Conservation (phyloP, 2,329 filamentous ascomycete species). For the Pseudocercospora vitis region DNA sequence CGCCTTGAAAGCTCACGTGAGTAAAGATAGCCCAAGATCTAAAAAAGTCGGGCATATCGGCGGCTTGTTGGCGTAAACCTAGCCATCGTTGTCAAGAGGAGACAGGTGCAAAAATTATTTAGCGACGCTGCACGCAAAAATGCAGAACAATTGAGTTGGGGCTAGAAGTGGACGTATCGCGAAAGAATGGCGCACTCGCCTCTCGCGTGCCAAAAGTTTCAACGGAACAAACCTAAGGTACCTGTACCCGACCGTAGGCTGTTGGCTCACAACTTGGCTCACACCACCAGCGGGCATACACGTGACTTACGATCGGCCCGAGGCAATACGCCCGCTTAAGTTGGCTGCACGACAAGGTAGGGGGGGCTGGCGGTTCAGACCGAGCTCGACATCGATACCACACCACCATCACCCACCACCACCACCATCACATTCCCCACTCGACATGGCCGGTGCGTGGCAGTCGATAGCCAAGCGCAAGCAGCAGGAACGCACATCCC, state of each 20-base stretch:
- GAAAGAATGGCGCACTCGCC: slow-evolving; percentile 4
- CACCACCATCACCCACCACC: neutral
- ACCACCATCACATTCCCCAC: neutral
- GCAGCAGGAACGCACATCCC: slow-evolving; percentile 42
- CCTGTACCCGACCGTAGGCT: neutral
- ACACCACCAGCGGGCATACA: neutral
- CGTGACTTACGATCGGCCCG: neutral
- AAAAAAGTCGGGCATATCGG: neutral
- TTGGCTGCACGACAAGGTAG: neutral
- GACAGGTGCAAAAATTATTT: slow-evolving; percentile 4
- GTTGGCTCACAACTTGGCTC: too few species aligned
- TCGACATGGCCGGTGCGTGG: slow-evolving; percentile 41
- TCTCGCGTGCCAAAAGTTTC: neutral
- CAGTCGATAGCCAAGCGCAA: slow-evolving; percentile 45
- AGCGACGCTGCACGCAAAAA: neutral
- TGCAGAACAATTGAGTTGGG: neutral
- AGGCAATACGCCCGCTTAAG: neutral
- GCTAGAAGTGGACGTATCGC: neutral
- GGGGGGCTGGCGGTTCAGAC: neutral
- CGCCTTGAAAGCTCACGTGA: too few species aligned
- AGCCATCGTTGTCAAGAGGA: neutral
- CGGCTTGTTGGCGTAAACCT: neutral
- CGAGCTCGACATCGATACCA: neutral
- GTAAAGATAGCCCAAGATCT: neutral
- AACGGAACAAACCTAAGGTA: neutral